Base-by-base conservation (phyloP, 305 asterid genomes). In the Ilex paraguariensis region DNA sequence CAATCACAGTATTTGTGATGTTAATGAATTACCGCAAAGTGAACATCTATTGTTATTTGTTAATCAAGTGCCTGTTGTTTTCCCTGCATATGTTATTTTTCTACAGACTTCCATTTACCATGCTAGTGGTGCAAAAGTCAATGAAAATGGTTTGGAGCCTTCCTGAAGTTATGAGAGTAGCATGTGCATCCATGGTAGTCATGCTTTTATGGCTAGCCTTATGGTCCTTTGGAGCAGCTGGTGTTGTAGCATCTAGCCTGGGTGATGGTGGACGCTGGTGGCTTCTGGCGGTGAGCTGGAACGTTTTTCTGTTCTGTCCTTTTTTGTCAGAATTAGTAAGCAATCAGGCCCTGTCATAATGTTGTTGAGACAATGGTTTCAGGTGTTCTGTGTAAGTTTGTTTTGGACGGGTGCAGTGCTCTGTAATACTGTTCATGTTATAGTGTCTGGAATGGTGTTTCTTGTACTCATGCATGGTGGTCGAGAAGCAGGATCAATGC, bases 251-350 rank as follows among this genome's bases (percentile, higher is more conserved):
- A 59, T 77, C 83, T 62, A 86, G 95, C 76, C 72, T 80, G 31
- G 96, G 96, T 63, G 94, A 79, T 54, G 73, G 88, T 71, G 95
- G 96, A 42, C 87, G 97, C 59, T 90, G 97, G 96, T 93, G 96
- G 97, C 97, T 90, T 79, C 99, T 93, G 86, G 74, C 81, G 99
- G 99, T 93, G 97, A 90, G 97, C 89, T 76, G 97, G 97, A 97
- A 89, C 90, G 98, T 93, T 93, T 21, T 82, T 84, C 84, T 79
- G 74, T 80, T 48, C 49, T 65, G 65, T 65, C 61, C 64, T 56
- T 73, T 59, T 72, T 68, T 62, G 57, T 58, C 57, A 56, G 76
- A 64, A 31, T 53, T 54, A 56, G 50, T 53, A 21, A 57, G 66
- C 50, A 45, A 54, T 33, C 9, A 2, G 9, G 6, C 42, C 42